Conservation (phyloP, 257 asterid species). For the Ehretia macrophylla region DNA sequence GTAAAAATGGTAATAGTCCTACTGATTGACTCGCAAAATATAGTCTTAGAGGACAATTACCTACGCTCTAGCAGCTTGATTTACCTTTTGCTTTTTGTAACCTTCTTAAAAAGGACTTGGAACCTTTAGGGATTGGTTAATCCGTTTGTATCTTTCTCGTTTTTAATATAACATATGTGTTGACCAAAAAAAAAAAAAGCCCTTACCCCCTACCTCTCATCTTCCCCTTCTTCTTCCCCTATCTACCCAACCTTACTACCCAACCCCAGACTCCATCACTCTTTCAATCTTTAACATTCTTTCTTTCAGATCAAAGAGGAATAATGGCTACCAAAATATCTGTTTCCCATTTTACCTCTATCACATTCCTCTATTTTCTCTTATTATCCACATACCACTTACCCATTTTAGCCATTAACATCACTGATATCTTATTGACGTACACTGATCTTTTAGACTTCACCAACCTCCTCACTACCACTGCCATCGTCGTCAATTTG, state of each 20-base stretch:
- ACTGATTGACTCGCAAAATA: too few relatives aligned
- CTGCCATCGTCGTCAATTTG: conserved; percentile 55
- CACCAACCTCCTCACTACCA: conserved; percentile 50
- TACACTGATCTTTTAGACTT: conserved; percentile 49
- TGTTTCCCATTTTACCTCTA: conserved; percentile 41
- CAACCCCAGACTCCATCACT: too few relatives aligned
- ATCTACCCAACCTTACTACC: too few relatives aligned
- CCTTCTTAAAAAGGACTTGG: too few relatives aligned
- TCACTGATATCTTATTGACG: conserved; percentile 43
- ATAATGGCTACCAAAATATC: conserved; percentile 36
- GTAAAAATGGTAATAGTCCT: too few relatives aligned
- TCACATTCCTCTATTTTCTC: conserved; percentile 41
- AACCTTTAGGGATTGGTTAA: too few relatives aligned
- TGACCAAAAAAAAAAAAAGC: neutral
- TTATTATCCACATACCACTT: conserved; percentile 20
- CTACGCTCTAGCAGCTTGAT: too few relatives aligned
- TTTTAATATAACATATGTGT: neutral
- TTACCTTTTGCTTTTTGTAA: too few relatives aligned
- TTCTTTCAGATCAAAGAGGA: neutral
- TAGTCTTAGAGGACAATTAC: too few relatives aligned
- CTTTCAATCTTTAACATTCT: neutral
- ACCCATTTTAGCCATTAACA: conserved; percentile 34
- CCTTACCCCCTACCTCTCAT: conserved; percentile 5
- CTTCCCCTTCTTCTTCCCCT: too few relatives aligned
- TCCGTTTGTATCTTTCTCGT: too few relatives aligned